Evolutionary conservation across 2,329 filamentous ascomycete genomes (phyloP), one percentile per base, ranked within the genome.

Genomic region (Aspergillus candidus): DNA sequence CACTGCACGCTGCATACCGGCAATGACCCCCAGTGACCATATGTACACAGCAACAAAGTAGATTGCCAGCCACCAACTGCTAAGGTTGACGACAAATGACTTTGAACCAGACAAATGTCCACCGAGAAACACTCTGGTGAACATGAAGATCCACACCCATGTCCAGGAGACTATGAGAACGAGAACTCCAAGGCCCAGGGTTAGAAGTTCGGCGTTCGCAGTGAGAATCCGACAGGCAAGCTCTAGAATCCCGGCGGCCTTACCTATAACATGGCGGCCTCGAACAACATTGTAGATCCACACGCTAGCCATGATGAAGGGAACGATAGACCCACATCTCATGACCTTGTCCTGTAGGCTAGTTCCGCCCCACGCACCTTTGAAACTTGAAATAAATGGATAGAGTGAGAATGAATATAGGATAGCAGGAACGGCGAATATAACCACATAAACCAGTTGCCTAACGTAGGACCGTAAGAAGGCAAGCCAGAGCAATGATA

Each of bases 101-200:
- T 69, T 72, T 48, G 63, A 59, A 17, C 62, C 63, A 10, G 82
- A 81, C 52, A 91, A 82, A 65, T 90, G 86, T 0, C 93, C 93
- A n/a, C 88, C 88, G 47, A 97, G 80, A 66, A 98, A 98, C 46
- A 97, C 83, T 35, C 89, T 80, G 6, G 90, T 91, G 67, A 98
- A 97, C 89, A 98, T 96, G 56, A 83, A 82, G 54, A 97, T 80
- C 93, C 93, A 98, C 6, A 86, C 67, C 93, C 93, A 98, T 0
- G 90, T 96, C 85, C 90, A 97, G 11, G 80, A 71, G 8, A 96
- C 86, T 35, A 94, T 84, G 18, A 83, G 72, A 6, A 73, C 77
- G 11, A 97, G 76, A 15, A 84, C 85, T 10, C 76, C 80, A 57
- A 96, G 84, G 3, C 93, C 93, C n/a, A 96, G 78, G 2, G 86